Evolutionary conservation across 352 stramenopile species (phyloP), one percentile per base, ranked within the genome.

Genomic region (Globisporangium lucens): DNA sequence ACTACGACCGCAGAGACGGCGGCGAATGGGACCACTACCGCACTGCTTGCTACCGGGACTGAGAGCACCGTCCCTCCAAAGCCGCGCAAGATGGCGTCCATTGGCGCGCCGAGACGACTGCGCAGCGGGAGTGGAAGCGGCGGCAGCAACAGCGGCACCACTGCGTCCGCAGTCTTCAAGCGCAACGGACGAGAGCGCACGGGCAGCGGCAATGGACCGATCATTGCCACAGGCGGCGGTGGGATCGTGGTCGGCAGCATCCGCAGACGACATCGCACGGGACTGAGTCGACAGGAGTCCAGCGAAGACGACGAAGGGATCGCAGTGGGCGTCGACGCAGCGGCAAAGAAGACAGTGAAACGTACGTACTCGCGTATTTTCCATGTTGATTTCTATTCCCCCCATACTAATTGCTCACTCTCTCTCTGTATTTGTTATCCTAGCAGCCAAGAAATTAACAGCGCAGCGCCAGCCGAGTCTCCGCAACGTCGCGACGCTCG

Each of bases 401-500:
- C 41, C 15, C 13, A 12, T 43, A 15, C 10, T 46, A 43, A 43
- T 15, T 43, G 12, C 4, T 8, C 35, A 10, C 36, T 15, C 12
- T 43, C 36, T 24, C 6, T 51, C 0, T 24, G 43, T 51, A n/a
- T 4, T 2, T 51, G 8, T 3, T 4, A 51, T 51, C 6, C 4
- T 51, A 51, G 43, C 41, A 73, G 49, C 61, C 72, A 88, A 79
- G 69, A 75, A 76, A 22, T 46, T 46, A 20, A 15, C 30, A 53
- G 1, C 61, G 43, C 38, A 58, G 63, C 74, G 77, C 24, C 75
- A 87, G 64, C 55, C 70, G 35, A 91, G 83, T 66, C 68, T 93
- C 41, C 79, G 75, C 61, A 89, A 89, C 57, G 83, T 90, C 63
- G 84, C 84, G 68, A 73, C 78, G 9, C 63, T 89, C 3, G 80